phyloP scores from a whole-genome alignment of 148 eudicot species.

The Chenopodium formosanum region DNA sequence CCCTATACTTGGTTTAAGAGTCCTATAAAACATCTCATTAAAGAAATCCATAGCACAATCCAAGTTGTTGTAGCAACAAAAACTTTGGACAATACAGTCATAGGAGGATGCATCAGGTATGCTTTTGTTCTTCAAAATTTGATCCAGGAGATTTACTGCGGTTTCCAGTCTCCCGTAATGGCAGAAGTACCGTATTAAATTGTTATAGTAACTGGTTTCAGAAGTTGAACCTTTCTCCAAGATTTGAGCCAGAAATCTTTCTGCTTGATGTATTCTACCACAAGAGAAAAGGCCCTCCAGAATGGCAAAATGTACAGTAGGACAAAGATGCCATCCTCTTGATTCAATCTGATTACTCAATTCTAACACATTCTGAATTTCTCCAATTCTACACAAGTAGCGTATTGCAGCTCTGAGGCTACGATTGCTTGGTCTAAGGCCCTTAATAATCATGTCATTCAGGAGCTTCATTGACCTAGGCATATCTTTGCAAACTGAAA shows the following conservation, averaged over 20 bases:
- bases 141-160: slow-evolving; percentile 55
- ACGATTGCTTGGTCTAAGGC: slow-evolving; percentile 52
- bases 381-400: slow-evolving; percentile 39
- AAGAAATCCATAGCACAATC: slow-evolving; percentile 55
- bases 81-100: slow-evolving; percentile 51
- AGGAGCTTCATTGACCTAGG: slow-evolving; percentile 41
- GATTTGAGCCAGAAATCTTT: slow-evolving; percentile 42
- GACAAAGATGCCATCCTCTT: slow-evolving; percentile 51
- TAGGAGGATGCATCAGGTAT: slow-evolving; percentile 48
- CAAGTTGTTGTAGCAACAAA: slow-evolving; percentile 34
- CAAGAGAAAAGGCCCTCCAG: slow-evolving; percentile 44
- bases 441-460: slow-evolving; percentile 40
- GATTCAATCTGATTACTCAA: slow-evolving; percentile 54
- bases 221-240: slow-evolving; percentile 38
- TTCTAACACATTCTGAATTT: slow-evolving; percentile 50
- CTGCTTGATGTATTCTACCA: slow-evolving; percentile 48
- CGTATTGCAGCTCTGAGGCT: slow-evolving; percentile 47
- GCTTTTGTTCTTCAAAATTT: slow-evolving; percentile 49
- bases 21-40: slow-evolving; percentile 62
- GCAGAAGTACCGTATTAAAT: slow-evolving; percentile 50
- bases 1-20: slow-evolving; percentile 45
- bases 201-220: slow-evolving; percentile 40
- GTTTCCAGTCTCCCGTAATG: slow-evolving; percentile 38
- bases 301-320: slow-evolving; percentile 44
- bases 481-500: slow-evolving; percentile 32